Percentiles rank a stretch among this genome's conserved stretches.
Conservation (phyloP, 257 asterid species). For the Solanum dulcamara region DNA sequence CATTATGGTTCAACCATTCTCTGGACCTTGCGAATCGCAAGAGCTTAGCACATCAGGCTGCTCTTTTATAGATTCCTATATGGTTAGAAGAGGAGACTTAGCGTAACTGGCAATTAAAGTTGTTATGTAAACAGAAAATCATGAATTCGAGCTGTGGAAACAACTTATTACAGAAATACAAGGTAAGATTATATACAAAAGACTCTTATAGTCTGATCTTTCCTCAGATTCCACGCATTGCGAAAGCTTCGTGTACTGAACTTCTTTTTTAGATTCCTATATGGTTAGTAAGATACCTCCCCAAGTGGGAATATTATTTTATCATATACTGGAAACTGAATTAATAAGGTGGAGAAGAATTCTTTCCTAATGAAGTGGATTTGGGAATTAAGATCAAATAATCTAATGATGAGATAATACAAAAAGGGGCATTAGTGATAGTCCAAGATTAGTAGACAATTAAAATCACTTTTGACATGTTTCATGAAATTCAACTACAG, state of each 20-base stretch:
- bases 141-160: neutral
- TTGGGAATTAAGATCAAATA: neutral
- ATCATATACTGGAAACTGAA: neutral
- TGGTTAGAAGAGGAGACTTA: neutral
- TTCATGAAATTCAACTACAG: neutral
- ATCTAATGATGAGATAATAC: neutral
- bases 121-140: neutral
- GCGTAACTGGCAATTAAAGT: neutral
- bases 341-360: neutral
- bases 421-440: neutral
- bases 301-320: neutral
- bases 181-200: accelerated
- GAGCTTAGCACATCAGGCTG: accelerated
- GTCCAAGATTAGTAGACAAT: neutral
- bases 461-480: neutral
- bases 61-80: neutral
- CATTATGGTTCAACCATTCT: accelerated
- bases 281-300: neutral
- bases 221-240: neutral
- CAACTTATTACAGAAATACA: neutral
- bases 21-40: accelerated
- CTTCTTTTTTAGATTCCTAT: neutral
- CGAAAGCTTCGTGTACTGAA: neutral
- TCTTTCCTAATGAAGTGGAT: neutral
- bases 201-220: accelerated